phyloP scores from a whole-genome alignment of 371 early-diverging fungal genomes.

The Dichotomocladium elegans region DNA sequence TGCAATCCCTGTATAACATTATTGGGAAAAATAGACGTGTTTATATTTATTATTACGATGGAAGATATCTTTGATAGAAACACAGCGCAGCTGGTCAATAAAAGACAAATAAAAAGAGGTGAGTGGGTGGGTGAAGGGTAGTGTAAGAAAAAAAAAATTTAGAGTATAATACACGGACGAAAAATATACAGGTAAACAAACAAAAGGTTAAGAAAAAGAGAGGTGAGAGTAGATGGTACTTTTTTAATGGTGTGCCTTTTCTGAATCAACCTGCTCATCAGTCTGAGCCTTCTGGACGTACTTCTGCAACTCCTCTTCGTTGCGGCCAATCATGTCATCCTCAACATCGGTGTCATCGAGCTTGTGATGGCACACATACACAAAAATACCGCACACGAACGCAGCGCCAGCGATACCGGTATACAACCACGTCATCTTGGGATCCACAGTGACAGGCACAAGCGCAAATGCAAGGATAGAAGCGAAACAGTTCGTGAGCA shows the following conservation, averaged over 20 bases:
- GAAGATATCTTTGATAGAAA: no score
- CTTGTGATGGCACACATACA: constrained; percentile 18
- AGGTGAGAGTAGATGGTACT: background rate
- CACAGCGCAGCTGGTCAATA: no score
- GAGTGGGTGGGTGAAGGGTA: no score
- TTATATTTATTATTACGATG: no score
- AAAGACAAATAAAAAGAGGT: no score
- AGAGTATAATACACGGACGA: no score
- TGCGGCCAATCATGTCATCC: constrained; percentile 23
- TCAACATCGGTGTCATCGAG: constrained; percentile 17
- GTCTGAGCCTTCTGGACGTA: constrained; percentile 1
- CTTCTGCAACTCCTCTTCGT: background rate
- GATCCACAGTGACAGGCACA: constrained; percentile 65
- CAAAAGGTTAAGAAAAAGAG: background rate
- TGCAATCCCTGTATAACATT: no score
- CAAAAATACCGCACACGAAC: constrained; percentile 10
- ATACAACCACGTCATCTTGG: constrained; percentile 63
- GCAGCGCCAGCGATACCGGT: constrained; percentile 26
- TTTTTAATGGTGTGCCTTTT: background rate
- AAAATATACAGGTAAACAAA: no score
- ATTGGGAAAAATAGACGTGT: no score
- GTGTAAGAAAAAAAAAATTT: no score
- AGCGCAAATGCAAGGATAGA: constrained; percentile 64
- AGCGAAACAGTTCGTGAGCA: constrained; percentile 69
- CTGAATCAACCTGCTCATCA: constrained; percentile 2